Conservation (phyloP, 129 eudicot genomes). For the Logfia minima region DNA sequence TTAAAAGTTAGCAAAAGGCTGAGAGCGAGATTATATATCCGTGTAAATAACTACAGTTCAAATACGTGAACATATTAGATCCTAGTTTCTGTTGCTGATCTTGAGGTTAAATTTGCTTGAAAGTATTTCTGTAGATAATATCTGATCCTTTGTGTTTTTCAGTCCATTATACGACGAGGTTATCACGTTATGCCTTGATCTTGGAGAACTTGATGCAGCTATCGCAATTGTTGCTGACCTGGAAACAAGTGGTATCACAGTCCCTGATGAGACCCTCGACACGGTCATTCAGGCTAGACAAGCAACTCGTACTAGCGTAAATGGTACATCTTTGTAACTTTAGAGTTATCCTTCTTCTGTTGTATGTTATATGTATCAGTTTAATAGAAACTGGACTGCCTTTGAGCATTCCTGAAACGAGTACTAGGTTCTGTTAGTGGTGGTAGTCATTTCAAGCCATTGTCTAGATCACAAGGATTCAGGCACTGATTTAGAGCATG, state of each 20-base stretch:
- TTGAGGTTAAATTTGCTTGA: constrained; percentile 2
- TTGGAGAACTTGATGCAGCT: constrained; percentile 93
- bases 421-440: not conserved
- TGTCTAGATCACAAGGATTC: not conserved
- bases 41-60: not conserved
- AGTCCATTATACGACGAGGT: constrained; percentile 91
- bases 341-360: constrained; percentile 9
- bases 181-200: constrained; percentile 75
- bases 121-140: not conserved
- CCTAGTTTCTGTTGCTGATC: not conserved
- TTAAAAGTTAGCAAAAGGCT: not conserved
- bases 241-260: constrained; percentile 85
- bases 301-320: constrained; percentile 47
- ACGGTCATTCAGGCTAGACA: constrained; percentile 81
- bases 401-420: constrained; percentile 22
- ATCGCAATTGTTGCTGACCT: constrained; percentile 87
- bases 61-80: not conserved
- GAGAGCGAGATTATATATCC: not conserved
- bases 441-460: not conserved
- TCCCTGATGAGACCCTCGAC: constrained; percentile 83
- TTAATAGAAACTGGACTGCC: constrained; percentile 21
- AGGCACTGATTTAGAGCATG: not conserved
- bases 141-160: constrained; percentile 30
- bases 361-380: constrained; percentile 26
- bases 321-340: constrained; percentile 46